Base-by-base conservation (phyloP, 106 monocot species). In the Narthecium ossifragum region DNA sequence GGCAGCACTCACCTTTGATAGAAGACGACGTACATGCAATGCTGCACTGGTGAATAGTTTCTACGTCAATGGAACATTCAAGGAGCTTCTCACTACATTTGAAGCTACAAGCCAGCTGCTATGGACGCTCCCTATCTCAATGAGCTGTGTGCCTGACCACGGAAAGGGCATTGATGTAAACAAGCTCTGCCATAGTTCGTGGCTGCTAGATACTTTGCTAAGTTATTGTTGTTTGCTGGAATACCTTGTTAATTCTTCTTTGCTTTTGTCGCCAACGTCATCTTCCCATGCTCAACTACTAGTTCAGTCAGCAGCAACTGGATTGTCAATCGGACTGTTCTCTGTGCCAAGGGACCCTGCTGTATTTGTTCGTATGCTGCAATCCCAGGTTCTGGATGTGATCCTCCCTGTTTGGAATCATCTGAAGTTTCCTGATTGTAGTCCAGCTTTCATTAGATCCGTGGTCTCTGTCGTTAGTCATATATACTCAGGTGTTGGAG, bases 331-430 rank as follows among this genome's bases (percentile, higher is more conserved):
- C 66, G 74, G 74, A 64, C 69, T 85, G 15, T 77, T 90, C 54
- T 63, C 80, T 33, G 58, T 90, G 34, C 89, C 89, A 2, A 60
- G 72, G 64, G 90, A 90, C 12, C 78, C 90, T 46, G 78, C 81
- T 25, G 64, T 39, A 40, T 81, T 90, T 75, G 81, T 85, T 47
- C 59, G 71, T 2, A 61, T 84, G 69, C 48, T 90, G 31, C 90
- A 90, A 43, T 81, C 85, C 26, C 80, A 90, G 61, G 90, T 90
- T 73, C 49, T 90, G 15, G 72, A 90, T 59, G 85, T 65, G 34
- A 72, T 90, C 33, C 75, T 90, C 53, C 85, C 90, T 66, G 56
- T 90, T 52, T 90, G 90, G 85, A 90, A 69, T 31, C 71, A 85
- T 56, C 72, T 78, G 8, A 67, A 62, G 69, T 81, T 90, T 52